phyloP scores from a whole-genome alignment of 129 eudicot species.

The Chrysanthemum makinoi region DNA sequence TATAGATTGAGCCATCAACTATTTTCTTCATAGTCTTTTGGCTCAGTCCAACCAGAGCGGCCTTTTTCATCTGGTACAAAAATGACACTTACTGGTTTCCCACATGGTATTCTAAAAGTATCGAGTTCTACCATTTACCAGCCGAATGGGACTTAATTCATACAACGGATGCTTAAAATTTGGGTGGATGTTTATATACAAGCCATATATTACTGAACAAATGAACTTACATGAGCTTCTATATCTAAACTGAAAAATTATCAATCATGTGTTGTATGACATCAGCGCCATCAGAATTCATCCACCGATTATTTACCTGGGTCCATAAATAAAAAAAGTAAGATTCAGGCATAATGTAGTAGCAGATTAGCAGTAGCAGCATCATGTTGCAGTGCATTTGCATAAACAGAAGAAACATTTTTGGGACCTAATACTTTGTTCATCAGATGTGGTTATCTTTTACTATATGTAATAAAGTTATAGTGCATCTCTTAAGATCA shows the following conservation, averaged over 20 bases:
- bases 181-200: constrained; percentile 5
- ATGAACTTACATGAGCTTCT: neutral
- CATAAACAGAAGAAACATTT: no score
- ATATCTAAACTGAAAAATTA: constrained; percentile 50
- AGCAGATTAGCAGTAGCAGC: neutral
- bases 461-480: neutral
- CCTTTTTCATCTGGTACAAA: no score
- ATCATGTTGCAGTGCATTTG: constrained; percentile 3
- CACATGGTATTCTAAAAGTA: no score
- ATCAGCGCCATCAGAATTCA: constrained; percentile 77
- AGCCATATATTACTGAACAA: neutral
- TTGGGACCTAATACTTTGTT: neutral
- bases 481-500: no score
- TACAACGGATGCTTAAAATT: neutral
- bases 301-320: constrained; percentile 62
- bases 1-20: no score
- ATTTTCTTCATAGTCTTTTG: no score
- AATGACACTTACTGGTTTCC: no score
- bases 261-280: constrained; percentile 85
- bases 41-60: no score
- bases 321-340: constrained; percentile 14
- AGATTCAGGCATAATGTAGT: constrained; percentile 8
- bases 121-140: no score
- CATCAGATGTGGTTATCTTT: neutral
- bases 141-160: no score